Evolutionary conservation across 164 flowering plant genomes (phyloP).

Genomic region (Vitis vinifera): ASM3070453v1 NC_081814.1:6735001-6735500

Average conservation of each 20-base stretch:
- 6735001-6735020: slow-evolving; percentile 50
- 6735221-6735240: slow-evolving; percentile 51
- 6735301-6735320: slow-evolving; percentile 66
- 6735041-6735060: slow-evolving; percentile 71
- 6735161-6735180: slow-evolving; percentile 89
- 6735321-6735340: slow-evolving; percentile 44
- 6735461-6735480: slow-evolving; percentile 58
- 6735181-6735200: slow-evolving; percentile 54
- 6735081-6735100: slow-evolving; percentile 60
- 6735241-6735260: slow-evolving; percentile 43
- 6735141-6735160: slow-evolving; percentile 62
- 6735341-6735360: slow-evolving; percentile 79
- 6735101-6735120: slow-evolving; percentile 51
- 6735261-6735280: slow-evolving; percentile 50
- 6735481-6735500: slow-evolving; percentile 52
- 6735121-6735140: slow-evolving; percentile 64
- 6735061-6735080: slow-evolving; percentile 52
- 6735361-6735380: slow-evolving; percentile 58
- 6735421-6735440: slow-evolving; percentile 51
- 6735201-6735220: slow-evolving; percentile 59
- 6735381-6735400: slow-evolving; percentile 49
- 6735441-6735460: slow-evolving; percentile 65
- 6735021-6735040: slow-evolving; percentile 34
- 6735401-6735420: slow-evolving; percentile 73
- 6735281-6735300: slow-evolving; percentile 73